Evolutionary conservation across 768 basidiomycete genomes (phyloP).

Genomic region (Phaeotremella fagi): DNA sequence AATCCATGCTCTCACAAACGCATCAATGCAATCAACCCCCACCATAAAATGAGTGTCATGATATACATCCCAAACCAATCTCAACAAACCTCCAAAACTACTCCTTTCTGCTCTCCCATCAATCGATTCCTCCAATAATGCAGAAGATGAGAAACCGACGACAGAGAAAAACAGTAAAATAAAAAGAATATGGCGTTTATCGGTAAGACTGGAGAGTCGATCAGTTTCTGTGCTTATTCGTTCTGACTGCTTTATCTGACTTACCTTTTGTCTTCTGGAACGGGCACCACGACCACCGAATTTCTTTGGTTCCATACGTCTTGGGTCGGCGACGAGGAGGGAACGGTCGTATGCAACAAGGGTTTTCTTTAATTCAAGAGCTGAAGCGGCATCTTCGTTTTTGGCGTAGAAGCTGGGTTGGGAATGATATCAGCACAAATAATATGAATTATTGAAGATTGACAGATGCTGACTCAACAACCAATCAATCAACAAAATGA

Average conservation of each 20-base stretch:
- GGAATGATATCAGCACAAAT: background rate
- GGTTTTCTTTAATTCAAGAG: conserved; percentile 97
- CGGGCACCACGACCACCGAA: conserved; percentile 98
- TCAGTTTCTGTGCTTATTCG: conserved; percentile 1
- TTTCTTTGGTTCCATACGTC: conserved; percentile 98
- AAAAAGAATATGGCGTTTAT: conserved; percentile 32
- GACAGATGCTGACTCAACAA: no score
- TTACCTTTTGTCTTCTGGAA: conserved; percentile 90
- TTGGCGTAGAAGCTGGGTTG: conserved; percentile 67
- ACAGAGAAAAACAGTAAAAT: no score
- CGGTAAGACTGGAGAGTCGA: conserved; percentile 29
- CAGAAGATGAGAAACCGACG: no score
- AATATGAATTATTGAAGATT: background rate
- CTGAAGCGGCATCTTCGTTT: conserved; percentile 94
- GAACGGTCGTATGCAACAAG: conserved; percentile 83
- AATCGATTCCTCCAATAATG: no score
- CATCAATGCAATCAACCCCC: no score
- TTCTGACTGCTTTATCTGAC: conserved; percentile 13
- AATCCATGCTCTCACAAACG: no score
- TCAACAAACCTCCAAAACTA: conserved; percentile 4
- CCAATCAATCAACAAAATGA: no score
- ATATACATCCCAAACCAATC: conserved; percentile 30
- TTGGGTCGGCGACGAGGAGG: conserved; percentile 54
- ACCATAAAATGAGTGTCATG: conserved; percentile 32
- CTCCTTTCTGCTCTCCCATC: no score